A percentile compares a stretch with the other conserved stretches of the same genome.
phyloP scores from a whole-genome alignment of 305 asterid genomes.

The Fraxinus angustifolia region DNA sequence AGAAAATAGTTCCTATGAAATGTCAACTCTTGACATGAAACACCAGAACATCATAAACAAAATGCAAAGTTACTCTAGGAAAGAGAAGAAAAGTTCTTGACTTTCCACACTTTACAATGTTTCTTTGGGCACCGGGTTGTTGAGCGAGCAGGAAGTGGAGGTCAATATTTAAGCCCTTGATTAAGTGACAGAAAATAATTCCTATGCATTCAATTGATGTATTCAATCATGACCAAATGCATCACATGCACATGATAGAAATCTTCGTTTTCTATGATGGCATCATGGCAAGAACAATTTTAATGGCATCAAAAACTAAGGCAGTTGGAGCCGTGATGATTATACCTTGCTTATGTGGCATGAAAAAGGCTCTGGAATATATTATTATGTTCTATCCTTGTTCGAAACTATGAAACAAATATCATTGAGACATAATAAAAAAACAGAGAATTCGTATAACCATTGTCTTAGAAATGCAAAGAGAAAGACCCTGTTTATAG shows the following conservation, averaged over 20 bases:
- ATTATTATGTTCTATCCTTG: background rate
- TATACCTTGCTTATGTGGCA: background rate
- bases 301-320: background rate
- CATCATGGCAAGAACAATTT: background rate
- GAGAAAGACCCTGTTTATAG: background rate
- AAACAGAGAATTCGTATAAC: background rate
- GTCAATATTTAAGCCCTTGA: conserved; percentile 1
- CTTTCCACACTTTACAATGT: conserved; percentile 11
- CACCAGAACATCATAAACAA: conserved; percentile 4
- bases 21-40: background rate
- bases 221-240: background rate
- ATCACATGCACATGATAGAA: background rate
- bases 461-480: background rate
- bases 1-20: conserved; percentile 5
- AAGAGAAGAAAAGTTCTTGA: conserved; percentile 8
- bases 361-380: background rate
- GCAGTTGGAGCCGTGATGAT: background rate
- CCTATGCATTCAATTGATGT: background rate
- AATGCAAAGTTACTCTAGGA: conserved; percentile 9
- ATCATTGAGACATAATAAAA: background rate
- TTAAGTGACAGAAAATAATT: conserved; percentile 6
- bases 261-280: background rate
- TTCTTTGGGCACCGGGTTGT: background rate
- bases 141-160: background rate
- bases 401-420: background rate